Base-by-base conservation (phyloP, 768 basidiomycete genomes). In the Tephrocybe sp. region DNA sequence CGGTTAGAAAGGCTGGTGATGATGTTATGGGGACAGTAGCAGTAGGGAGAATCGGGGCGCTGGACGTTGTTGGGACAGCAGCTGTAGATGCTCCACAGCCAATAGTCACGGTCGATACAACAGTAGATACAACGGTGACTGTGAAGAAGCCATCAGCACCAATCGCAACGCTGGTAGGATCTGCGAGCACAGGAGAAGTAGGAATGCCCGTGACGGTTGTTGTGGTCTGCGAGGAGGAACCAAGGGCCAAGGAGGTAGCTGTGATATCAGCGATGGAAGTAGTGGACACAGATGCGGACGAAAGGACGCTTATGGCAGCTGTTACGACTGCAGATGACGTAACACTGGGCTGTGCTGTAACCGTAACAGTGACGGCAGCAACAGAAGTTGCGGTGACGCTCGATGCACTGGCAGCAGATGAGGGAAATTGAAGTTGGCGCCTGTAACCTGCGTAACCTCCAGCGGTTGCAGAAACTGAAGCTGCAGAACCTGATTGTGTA, bases 121-220 rank as follows among this genome's bases (percentile, higher is more conserved):
- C 32, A 34, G 40, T 67, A 19, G 66, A 62, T 22, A 67, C 54
- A 31, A 71, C 57, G 11, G 71, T 70, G 25, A 71, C 67, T 31
- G 70, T 74, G 44, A 63, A 65, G 34, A 66, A 58, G 9, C 69
- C 69, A 44, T 71, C 60, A 3, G 60, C 49, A 6, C 70, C 67
- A 41, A 69, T 63, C 12, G 60, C 61, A 7, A 67, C 36, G 19
- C 52, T 24, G 16, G 61, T 49, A 26, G 56, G 42, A 27, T 52
- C 45, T 19, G 36, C 40, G 21, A 1, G 49, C 45, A 18, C 45
- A 44, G 19, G 30, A 26, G 35, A 30, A 30, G 28, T 30, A 12
- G 28, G 28, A 30, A 30, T 12, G 12, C 30, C n/a, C n/a, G n/a
- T 47, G 19, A 21, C 41, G 27, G 48, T 19, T 4, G 56, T 22